A percentile compares a stretch with the other conserved stretches of the same genome.
Conservation (phyloP, 768 basidiomycete genomes). For the Coprinopsis sp. region DNA sequence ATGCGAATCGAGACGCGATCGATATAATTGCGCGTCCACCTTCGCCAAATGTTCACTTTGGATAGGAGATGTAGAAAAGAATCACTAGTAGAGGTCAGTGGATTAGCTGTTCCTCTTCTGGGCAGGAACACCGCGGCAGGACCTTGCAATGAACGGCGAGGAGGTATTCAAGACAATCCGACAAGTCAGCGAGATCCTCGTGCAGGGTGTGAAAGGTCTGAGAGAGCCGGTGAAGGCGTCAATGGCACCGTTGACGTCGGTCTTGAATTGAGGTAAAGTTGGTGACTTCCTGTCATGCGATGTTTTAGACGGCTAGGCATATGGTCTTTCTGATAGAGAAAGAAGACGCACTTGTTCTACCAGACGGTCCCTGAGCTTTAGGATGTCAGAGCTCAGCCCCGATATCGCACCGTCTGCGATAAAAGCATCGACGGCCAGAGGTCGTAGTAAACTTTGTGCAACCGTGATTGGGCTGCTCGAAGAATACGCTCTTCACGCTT, state of each 20-base stretch:
- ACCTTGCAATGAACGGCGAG: too few relatives aligned
- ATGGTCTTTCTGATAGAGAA: neutral
- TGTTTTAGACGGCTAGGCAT: too few relatives aligned
- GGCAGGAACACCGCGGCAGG: too few relatives aligned
- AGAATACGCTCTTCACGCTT: neutral
- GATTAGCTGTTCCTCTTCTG: neutral
- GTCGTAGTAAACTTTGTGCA: conserved; percentile 7
- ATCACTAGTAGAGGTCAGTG: conserved; percentile 6
- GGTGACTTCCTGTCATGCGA: too few relatives aligned
- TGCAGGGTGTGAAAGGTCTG: too few relatives aligned
- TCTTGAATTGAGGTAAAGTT: too few relatives aligned
- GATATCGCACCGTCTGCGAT: conserved; percentile 6
- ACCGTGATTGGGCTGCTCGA: neutral
- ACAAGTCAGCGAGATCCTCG: too few relatives aligned
- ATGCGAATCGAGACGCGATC: conserved; percentile 19
- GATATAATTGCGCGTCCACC: conserved; percentile 17
- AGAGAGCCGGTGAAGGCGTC: too few relatives aligned
- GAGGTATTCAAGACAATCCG: too few relatives aligned
- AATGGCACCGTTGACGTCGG: too few relatives aligned
- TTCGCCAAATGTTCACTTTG: conserved; percentile 6
- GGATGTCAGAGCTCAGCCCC: conserved; percentile 1
- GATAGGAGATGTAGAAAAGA: conserved; percentile 12
- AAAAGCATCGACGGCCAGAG: conserved; percentile 12
- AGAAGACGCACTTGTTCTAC: conserved; percentile 8
- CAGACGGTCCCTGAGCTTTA: conserved; percentile 2